These are phyloP conservation scores for Leptographium lundbergii DNA, from an alignment of 2,329 filamentous ascomycete genomes.

Conservation along the genomic window DNA sequence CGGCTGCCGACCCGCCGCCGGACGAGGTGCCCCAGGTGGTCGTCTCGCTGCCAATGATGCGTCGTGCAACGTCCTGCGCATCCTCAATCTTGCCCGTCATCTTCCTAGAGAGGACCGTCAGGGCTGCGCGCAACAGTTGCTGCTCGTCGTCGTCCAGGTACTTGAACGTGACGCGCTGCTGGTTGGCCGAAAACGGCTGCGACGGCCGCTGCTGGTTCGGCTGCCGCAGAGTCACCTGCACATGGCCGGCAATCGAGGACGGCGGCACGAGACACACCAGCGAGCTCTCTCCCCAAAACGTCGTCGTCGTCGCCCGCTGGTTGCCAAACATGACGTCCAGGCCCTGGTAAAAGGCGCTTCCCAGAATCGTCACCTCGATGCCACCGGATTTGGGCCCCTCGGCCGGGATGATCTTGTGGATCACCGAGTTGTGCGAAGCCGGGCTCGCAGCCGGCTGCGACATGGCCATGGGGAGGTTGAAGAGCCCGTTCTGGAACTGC, in stretches of 20 bases:
- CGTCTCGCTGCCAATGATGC: slow-evolving; percentile 39
- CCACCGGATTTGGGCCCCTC: slow-evolving; percentile 75
- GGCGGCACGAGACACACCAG: slow-evolving; percentile 69
- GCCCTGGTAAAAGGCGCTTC: slow-evolving; percentile 62
- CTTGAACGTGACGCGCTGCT: slow-evolving; percentile 44
- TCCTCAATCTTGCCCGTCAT: slow-evolving; percentile 51
- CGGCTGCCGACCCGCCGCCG: slow-evolving; percentile 7
- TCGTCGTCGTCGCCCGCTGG: slow-evolving; percentile 53
- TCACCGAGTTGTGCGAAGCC: slow-evolving; percentile 35
- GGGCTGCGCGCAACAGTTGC: slow-evolving; percentile 53
- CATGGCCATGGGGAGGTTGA: slow-evolving; percentile 34
- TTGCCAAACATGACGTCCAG: slow-evolving; percentile 77
- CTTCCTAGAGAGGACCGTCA: slow-evolving; percentile 46
- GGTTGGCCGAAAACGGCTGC: slow-evolving; percentile 23
- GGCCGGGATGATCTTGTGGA: slow-evolving; percentile 71
- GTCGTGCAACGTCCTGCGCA: slow-evolving; percentile 46
- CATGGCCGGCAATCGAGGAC: slow-evolving; percentile 50
- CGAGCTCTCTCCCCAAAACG: slow-evolving; percentile 70
- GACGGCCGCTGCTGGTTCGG: slow-evolving; percentile 24
- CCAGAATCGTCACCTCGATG: slow-evolving; percentile 76
- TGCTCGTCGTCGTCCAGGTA: slow-evolving; percentile 63
- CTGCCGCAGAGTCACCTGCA: slow-evolving; percentile 58
- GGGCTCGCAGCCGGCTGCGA: slow-evolving; percentile 11
- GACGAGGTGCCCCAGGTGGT: slow-evolving; percentile 30
- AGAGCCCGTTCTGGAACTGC: slow-evolving; percentile 34